Evolutionary conservation across 306 rosid genomes (phyloP).

Genomic region (Begonia masoniana): DNA sequence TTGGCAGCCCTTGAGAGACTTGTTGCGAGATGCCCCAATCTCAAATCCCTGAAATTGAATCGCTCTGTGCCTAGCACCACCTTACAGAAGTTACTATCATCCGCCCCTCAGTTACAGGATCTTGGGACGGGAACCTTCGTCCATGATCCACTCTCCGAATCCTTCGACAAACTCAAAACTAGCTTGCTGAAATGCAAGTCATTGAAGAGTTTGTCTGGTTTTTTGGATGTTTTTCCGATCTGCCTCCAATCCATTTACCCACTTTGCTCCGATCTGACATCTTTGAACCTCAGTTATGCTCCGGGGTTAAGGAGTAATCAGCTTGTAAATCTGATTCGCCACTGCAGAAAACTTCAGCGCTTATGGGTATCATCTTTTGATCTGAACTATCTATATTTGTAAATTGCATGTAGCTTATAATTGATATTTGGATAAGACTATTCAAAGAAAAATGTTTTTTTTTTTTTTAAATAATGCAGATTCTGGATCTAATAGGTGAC

Average conservation of each 20-base stretch:
- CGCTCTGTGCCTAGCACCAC: slow-evolving; percentile 44
- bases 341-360: slow-evolving; percentile 54
- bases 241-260: slow-evolving; percentile 49
- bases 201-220: slow-evolving; percentile 61
- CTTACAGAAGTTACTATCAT: slow-evolving; percentile 36
- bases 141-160: slow-evolving; percentile 28
- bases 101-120: slow-evolving; percentile 57
- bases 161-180: slow-evolving; percentile 21
- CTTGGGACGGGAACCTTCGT: slow-evolving; percentile 56
- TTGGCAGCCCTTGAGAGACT: slow-evolving; percentile 57
- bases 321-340: slow-evolving; percentile 35
- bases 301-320: slow-evolving; percentile 33
- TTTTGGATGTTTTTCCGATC: slow-evolving; percentile 47
- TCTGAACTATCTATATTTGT: background rate
- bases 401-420: background rate
- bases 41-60: slow-evolving; percentile 53
- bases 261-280: slow-evolving; percentile 35
- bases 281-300: slow-evolving; percentile 72
- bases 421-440: background rate
- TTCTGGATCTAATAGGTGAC: slow-evolving; percentile 72
- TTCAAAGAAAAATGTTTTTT: background rate
- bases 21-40: slow-evolving; percentile 68
- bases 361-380: slow-evolving; percentile 45
- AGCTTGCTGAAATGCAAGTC: slow-evolving; percentile 40
- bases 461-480: slow-evolving; percentile 21